Conservation (phyloP, 2,329 filamentous ascomycete species). For the Aspergillus pseudoglaucus region DNA sequence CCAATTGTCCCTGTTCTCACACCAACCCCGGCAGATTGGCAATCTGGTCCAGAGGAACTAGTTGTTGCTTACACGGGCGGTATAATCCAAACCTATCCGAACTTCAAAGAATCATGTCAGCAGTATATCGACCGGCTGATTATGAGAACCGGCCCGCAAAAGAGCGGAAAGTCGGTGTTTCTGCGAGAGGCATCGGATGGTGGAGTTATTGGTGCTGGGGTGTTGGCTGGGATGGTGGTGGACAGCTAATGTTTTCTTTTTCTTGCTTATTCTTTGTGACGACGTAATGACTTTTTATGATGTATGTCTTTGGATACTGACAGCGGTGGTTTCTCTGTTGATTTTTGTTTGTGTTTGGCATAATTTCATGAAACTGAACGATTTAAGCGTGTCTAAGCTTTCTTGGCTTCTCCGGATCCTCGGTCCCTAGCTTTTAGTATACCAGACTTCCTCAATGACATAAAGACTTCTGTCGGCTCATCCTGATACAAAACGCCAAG, state of each 20-base stretch:
- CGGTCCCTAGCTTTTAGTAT: too few relatives aligned
- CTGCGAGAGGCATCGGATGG: slow-evolving; percentile 48
- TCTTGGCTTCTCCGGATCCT: too few relatives aligned
- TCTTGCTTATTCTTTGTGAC: not conserved
- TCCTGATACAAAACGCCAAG: too few relatives aligned
- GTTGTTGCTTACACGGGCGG: slow-evolving; percentile 75
- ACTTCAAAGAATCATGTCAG: slow-evolving; percentile 66
- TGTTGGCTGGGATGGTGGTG: slow-evolving; percentile 45
- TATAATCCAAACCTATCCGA: slow-evolving; percentile 72
- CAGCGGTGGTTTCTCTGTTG: not conserved
- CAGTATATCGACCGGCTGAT: slow-evolving; percentile 56
- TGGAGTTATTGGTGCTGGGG: slow-evolving; percentile 51
- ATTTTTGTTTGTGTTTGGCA: not conserved
- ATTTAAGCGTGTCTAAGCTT: too few relatives aligned
- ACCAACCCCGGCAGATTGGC: slow-evolving; percentile 32
- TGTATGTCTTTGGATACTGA: not conserved
- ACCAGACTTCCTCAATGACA: too few relatives aligned
- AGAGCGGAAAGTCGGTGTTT: slow-evolving; percentile 45
- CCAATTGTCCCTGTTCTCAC: slow-evolving; percentile 34
- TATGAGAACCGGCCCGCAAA: slow-evolving; percentile 39
- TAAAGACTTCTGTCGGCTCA: too few relatives aligned
- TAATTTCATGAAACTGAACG: not conserved
- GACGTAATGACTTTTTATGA: not conserved
- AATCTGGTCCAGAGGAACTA: slow-evolving; percentile 51
- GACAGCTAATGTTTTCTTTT: slow-evolving; percentile 10